A percentile compares a stretch with the other conserved stretches of the same genome.
phyloP scores from a whole-genome alignment of 305 asterid species.

The Ajuga reptans region DNA sequence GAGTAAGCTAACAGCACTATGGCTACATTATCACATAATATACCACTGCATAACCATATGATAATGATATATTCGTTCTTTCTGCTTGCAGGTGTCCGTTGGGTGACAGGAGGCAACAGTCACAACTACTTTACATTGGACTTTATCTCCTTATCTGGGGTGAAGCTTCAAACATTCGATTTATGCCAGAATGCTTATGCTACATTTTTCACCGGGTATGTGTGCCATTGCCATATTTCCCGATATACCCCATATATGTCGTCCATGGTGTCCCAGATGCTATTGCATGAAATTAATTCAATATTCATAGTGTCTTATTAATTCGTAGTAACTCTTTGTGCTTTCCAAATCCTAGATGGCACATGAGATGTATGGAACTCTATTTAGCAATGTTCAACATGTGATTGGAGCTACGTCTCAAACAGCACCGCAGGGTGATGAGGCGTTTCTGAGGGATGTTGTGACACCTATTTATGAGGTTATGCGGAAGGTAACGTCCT shows the following conservation, averaged over 20 bases:
- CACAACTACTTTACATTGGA: slow-evolving; percentile 85
- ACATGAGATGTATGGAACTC: slow-evolving; percentile 55
- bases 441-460: slow-evolving; percentile 70
- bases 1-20: slow-evolving; percentile 49
- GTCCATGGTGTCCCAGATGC: slow-evolving; percentile 4
- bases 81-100: slow-evolving; percentile 47
- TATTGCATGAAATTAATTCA: neutral
- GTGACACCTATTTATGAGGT: slow-evolving; percentile 85
- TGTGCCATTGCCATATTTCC: slow-evolving; percentile 19
- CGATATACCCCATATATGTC: neutral
- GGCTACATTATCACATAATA: slow-evolving; percentile 16
- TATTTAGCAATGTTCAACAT: slow-evolving; percentile 52
- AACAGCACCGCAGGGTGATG: slow-evolving; percentile 52
- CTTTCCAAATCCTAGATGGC: slow-evolving; percentile 66
- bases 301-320: neutral
- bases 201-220: slow-evolving; percentile 89
- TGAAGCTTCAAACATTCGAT: slow-evolving; percentile 96
- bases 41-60: neutral
- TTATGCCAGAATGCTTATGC: slow-evolving; percentile 99
- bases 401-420: slow-evolving; percentile 61
- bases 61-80: slow-evolving; percentile 10
- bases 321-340: slow-evolving; percentile 18
- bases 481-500: slow-evolving; percentile 55
- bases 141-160: slow-evolving; percentile 99
- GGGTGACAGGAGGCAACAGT: slow-evolving; percentile 62